These are phyloP conservation scores for Nothophoma quercina DNA, from an alignment of 2,329 filamentous ascomycete species.

Conservation along the genomic window DNA sequence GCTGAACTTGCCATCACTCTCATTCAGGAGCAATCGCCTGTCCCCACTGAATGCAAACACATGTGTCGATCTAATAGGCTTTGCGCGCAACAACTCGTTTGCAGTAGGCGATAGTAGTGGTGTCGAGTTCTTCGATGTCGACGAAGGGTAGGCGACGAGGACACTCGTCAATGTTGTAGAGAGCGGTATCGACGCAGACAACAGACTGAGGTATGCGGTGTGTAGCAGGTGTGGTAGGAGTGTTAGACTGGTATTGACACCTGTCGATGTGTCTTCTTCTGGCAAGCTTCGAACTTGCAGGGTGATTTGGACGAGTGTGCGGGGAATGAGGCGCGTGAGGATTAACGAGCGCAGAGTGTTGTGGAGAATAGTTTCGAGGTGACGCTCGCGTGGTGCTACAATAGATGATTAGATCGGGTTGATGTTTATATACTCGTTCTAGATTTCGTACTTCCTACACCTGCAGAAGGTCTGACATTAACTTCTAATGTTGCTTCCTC, in stretches of 20 bases:
- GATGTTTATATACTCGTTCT: too few relatives aligned
- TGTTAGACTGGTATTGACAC: slow-evolving; percentile 72
- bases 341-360: slow-evolving; percentile 76
- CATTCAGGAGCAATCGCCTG: slow-evolving; percentile 76
- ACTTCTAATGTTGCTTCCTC: slow-evolving; percentile 93
- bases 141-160: slow-evolving; percentile 78
- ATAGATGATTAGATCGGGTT: too few relatives aligned
- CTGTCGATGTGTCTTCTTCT: slow-evolving; percentile 69
- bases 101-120: slow-evolving; percentile 64
- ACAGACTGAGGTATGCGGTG: slow-evolving; percentile 79
- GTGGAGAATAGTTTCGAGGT: slow-evolving; percentile 80
- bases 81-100: slow-evolving; percentile 67
- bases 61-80: slow-evolving; percentile 82
- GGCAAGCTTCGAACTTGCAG: slow-evolving; percentile 78
- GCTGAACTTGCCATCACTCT: slow-evolving; percentile 83
- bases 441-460: slow-evolving; percentile 76
- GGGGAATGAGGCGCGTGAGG: slow-evolving; percentile 76
- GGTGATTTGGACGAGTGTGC: slow-evolving; percentile 80
- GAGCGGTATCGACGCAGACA: slow-evolving; percentile 84
- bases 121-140: slow-evolving; percentile 63
- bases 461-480: slow-evolving; percentile 83
- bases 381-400: slow-evolving; percentile 64
- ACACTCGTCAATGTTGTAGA: slow-evolving; percentile 80
- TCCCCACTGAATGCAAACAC: slow-evolving; percentile 76
- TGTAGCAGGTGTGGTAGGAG: slow-evolving; percentile 85